These are phyloP conservation scores for Ophiostoma populinum DNA, from an alignment of 2,329 filamentous ascomycete species.

Conservation along the genomic window DNA sequence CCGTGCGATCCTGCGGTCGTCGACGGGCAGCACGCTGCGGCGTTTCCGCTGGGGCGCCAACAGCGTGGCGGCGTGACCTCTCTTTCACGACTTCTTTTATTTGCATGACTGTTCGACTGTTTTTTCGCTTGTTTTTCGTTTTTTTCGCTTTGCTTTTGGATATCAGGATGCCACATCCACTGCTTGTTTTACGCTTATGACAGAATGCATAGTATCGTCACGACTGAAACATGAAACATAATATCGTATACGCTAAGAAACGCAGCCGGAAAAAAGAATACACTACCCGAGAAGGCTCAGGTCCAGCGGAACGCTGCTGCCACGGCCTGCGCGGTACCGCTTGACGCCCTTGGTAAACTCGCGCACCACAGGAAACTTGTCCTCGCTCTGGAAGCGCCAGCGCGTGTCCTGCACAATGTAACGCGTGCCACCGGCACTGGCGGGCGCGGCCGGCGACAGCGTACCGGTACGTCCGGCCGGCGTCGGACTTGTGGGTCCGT, in stretches of 20 bases:
- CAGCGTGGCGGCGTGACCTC: slow-evolving; percentile 28
- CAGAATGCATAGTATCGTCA: not conserved
- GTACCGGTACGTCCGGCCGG: slow-evolving; percentile 12
- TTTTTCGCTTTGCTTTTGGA: not conserved
- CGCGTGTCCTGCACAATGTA: slow-evolving; percentile 57
- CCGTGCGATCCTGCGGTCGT: slow-evolving; percentile 31
- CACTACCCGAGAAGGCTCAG: slow-evolving; percentile 28
- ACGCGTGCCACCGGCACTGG: slow-evolving; percentile 19
- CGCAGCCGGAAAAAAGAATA: not conserved
- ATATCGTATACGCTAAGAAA: not conserved
- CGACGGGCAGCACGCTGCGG: slow-evolving; percentile 31
- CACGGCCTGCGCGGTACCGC: slow-evolving; percentile 76
- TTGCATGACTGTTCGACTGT: not conserved
- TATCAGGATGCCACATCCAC: too few species aligned
- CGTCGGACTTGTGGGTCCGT: slow-evolving; percentile 26
- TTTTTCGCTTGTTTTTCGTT: not conserved
- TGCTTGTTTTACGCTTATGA: not conserved
- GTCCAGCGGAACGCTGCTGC: slow-evolving; percentile 86
- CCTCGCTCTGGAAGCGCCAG: slow-evolving; percentile 78
- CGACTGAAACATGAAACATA: not conserved
- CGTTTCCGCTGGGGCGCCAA: slow-evolving; percentile 35
- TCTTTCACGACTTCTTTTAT: slow-evolving; percentile 1
- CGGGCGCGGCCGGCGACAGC: slow-evolving; percentile 13
- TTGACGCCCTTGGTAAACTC: slow-evolving; percentile 59
- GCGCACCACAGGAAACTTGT: slow-evolving; percentile 66